Evolutionary conservation across 371 early-diverging fungal genomes (phyloP).

Genomic region (Mortierella sp.): DNA sequence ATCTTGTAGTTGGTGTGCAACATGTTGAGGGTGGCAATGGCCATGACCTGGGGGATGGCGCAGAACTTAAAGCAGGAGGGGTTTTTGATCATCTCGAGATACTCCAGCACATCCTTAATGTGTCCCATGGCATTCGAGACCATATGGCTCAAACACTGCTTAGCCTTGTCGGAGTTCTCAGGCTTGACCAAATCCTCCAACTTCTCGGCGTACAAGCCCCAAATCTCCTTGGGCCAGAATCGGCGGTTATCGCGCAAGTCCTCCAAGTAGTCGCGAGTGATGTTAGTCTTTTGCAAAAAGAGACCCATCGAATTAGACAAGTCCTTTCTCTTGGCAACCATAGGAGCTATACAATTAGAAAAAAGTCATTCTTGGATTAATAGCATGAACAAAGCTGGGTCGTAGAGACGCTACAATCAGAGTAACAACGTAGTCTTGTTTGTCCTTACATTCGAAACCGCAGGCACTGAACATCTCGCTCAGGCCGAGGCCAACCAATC

Average conservation of each 20-base stretch:
- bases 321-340: constrained; percentile 50
- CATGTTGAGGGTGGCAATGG: constrained; percentile 91
- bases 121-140: constrained; percentile 88
- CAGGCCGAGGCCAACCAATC: constrained; percentile 95
- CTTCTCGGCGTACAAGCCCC: constrained; percentile 78
- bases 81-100: constrained; percentile 82
- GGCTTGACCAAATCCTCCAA: constrained; percentile 73
- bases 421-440: background rate
- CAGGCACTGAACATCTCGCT: constrained; percentile 92
- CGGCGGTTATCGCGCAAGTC: constrained; percentile 90
- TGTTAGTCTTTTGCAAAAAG: constrained; percentile 97
- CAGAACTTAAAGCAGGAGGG: constrained; percentile 92
- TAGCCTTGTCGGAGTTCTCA: constrained; percentile 73
- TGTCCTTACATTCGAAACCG: constrained; percentile 77
- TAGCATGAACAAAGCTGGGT: background rate
- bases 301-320: constrained; percentile 93
- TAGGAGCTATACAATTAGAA: constrained; percentile 27
- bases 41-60: constrained; percentile 99
- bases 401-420: background rate
- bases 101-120: constrained; percentile 90
- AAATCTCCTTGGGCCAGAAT: constrained; percentile 96
- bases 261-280: constrained; percentile 93
- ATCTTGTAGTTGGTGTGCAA: constrained; percentile 90
- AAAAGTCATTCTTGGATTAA: background rate
- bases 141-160: constrained; percentile 88